These are phyloP conservation scores for Selaginella tamariscina DNA, from an alignment of 75 land plant genomes.

Conservation along the genomic window DNA sequence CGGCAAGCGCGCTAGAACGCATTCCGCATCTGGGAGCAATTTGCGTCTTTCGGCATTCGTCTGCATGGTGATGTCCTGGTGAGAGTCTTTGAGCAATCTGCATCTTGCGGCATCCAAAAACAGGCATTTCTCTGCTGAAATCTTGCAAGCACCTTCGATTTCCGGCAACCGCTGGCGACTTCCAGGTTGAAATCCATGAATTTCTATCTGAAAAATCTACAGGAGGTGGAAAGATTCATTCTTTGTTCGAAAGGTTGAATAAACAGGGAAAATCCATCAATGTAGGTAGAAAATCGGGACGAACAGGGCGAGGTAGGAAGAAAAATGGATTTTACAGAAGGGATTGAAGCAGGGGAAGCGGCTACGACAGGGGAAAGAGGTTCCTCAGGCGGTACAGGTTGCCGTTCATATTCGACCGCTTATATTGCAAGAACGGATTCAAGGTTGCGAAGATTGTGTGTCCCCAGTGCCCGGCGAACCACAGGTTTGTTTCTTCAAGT, in stretches of 20 bases:
- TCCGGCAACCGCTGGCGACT: no score
- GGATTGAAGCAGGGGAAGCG: slow-evolving; percentile 3
- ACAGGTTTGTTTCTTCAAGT: slow-evolving; percentile 5
- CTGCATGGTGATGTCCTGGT: no score
- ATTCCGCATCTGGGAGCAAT: not conserved
- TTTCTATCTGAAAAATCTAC: not conserved
- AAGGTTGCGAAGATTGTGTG: slow-evolving; percentile 7
- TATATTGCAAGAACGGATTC: slow-evolving; percentile 8
- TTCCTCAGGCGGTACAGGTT: slow-evolving; percentile 6
- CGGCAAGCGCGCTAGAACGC: not conserved
- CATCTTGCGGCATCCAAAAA: no score
- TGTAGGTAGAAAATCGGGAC: no score
- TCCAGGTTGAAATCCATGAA: no score
- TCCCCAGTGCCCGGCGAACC: not conserved
- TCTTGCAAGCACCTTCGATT: no score
- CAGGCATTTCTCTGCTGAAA: no score
- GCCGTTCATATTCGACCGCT: slow-evolving; percentile 9
- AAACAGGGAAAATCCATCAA: no score
- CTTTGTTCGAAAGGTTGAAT: no score
- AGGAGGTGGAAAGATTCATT: not conserved
- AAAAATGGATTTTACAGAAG: not conserved
- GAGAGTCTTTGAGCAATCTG: no score
- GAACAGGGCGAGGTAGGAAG: no score
- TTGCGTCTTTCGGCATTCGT: no score
- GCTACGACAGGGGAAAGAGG: not conserved